phyloP scores from a whole-genome alignment of 73 alveolate genomes.

The Effrenium voratum region DNA sequence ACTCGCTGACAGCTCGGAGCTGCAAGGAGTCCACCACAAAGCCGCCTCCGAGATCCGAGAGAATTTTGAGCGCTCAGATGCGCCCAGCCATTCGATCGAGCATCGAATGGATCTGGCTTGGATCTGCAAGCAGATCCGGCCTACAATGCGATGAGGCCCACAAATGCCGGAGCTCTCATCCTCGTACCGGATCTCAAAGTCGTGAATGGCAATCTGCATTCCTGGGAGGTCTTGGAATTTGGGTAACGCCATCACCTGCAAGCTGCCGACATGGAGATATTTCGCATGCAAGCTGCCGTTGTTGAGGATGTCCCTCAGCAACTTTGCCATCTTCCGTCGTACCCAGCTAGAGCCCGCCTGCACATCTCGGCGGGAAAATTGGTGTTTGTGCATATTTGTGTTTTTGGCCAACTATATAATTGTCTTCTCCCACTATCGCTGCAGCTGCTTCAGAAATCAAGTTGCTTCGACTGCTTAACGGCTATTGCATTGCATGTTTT shows the following conservation, averaged over 20 bases:
- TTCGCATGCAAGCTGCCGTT: slow-evolving; percentile 4
- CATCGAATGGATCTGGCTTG: background rate
- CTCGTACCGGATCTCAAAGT: slow-evolving; percentile 87
- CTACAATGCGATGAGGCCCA: slow-evolving; percentile 67
- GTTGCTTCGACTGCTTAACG: too few species aligned
- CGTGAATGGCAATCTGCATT: slow-evolving; percentile 68
- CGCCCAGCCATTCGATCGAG: background rate
- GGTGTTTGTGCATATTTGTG: background rate
- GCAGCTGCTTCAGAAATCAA: too few species aligned
- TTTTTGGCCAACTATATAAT: background rate
- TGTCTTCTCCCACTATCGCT: too few species aligned
- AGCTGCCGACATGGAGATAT: too few species aligned
- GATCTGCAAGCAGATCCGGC: background rate
- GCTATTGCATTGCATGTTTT: too few species aligned
- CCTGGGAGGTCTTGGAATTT: slow-evolving; percentile 22
- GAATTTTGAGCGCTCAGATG: background rate
- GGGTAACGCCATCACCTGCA: too few species aligned
- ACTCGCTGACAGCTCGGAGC: slow-evolving; percentile 87
- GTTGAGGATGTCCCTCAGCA: slow-evolving; percentile 69
- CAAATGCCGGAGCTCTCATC: slow-evolving; percentile 73
- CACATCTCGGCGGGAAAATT: background rate
- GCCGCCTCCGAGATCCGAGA: slow-evolving; percentile 21
- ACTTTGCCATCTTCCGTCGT: slow-evolving; percentile 80
- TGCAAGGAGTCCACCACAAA: slow-evolving; percentile 91
- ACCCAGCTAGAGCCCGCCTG: slow-evolving; percentile 74